phyloP scores from a whole-genome alignment of 106 monocot genomes.

The Acanthochlamys bracteata region DNA sequence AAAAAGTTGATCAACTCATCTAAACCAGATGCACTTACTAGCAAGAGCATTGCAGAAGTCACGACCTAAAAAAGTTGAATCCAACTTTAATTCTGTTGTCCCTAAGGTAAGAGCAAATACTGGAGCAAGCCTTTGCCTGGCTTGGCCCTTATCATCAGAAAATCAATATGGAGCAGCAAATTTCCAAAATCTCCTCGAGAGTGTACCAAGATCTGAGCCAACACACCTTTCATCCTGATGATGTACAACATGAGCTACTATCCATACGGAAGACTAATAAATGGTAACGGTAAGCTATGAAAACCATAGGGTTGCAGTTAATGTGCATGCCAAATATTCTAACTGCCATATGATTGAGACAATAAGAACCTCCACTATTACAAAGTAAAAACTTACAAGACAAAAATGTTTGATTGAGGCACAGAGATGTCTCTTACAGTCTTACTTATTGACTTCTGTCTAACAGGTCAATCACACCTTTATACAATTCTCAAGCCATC shows the following conservation, averaged over 20 bases:
- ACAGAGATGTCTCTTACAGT: too few relatives aligned
- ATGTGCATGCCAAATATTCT: background rate
- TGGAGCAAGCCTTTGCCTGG: constrained; percentile 66
- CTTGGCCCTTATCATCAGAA: constrained; percentile 87
- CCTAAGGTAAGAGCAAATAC: constrained; percentile 89
- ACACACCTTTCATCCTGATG: constrained; percentile 45
- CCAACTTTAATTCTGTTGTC: constrained; percentile 79
- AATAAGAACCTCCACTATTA: background rate
- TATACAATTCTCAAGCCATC: too few relatives aligned
- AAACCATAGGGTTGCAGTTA: background rate
- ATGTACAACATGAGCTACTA: background rate
- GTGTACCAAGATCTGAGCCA: constrained; percentile 47
- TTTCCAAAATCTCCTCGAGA: constrained; percentile 82
- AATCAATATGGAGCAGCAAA: constrained; percentile 96
- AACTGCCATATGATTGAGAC: background rate
- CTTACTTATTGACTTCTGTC: too few relatives aligned
- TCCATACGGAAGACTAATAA: background rate
- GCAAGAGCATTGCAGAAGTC: constrained; percentile 97
- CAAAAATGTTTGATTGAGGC: too few relatives aligned
- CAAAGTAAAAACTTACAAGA: too few relatives aligned
- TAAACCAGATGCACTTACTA: constrained; percentile 49
- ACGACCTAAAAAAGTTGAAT: constrained; percentile 67
- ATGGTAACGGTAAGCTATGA: background rate
- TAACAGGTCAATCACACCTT: too few relatives aligned
- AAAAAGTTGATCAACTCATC: too few relatives aligned